These are phyloP conservation scores for Striga hermonthica DNA, from an alignment of 305 asterid genomes.

Conservation along the genomic window DNA sequence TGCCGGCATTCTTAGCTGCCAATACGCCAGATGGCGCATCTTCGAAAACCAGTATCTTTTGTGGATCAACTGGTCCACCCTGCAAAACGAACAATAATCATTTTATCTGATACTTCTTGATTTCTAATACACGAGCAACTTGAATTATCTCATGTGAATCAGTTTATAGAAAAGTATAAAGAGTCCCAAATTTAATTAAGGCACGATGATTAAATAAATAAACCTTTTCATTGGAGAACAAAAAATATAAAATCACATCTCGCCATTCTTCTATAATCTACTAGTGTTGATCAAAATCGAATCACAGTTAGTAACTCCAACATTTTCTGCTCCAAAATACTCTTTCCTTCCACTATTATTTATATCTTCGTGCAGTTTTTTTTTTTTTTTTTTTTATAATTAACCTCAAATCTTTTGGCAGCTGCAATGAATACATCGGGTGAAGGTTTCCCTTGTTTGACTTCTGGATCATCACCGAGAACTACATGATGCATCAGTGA, in stretches of 20 bases:
- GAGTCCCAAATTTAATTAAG: constrained; percentile 1
- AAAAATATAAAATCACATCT: neutral
- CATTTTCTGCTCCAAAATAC: no score
- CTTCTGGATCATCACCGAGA: constrained; percentile 96
- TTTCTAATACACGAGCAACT: no score
- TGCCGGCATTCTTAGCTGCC: constrained; percentile 92
- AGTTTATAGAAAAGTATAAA: constrained; percentile 15
- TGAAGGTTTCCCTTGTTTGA: constrained; percentile 91
- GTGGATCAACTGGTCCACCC: constrained; percentile 67
- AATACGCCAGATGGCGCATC: constrained; percentile 92
- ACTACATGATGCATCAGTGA: constrained; percentile 88
- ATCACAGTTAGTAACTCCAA: no score
- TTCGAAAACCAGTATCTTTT: constrained; percentile 78
- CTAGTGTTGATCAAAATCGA: no score
- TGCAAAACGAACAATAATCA: constrained; percentile 36
- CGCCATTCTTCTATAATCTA: no score
- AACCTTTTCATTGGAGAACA: neutral
- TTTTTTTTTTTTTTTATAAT: neutral
- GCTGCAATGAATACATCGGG: constrained; percentile 92
- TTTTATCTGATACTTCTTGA: neutral
- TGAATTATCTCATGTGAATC: neutral
- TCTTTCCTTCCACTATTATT: constrained; percentile 2
- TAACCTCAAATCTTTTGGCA: constrained; percentile 86
- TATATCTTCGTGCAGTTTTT: neutral
- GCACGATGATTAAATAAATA: neutral